Evolutionary conservation across 208 protist genomes (phyloP).

Genomic region (Lotmaria passim): DNA sequence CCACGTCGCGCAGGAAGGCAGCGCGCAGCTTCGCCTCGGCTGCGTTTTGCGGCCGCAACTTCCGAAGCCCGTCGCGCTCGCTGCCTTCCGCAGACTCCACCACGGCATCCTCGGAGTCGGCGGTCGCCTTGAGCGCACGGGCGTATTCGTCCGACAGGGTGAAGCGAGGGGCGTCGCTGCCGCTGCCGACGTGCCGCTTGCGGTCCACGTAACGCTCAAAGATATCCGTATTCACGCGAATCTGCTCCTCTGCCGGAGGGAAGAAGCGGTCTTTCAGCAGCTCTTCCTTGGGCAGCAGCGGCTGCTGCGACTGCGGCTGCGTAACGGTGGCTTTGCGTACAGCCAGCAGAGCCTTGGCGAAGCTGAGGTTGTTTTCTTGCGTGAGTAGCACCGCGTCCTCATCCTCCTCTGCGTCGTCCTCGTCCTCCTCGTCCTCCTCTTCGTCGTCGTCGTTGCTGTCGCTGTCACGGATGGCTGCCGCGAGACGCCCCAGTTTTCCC

Average conservation of each 20-base stretch:
- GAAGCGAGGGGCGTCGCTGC: conserved; percentile 37
- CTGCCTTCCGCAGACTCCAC: conserved; percentile 34
- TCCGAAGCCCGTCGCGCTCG: conserved; percentile 41
- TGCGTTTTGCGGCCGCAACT: conserved; percentile 65
- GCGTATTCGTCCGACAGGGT: conserved; percentile 86
- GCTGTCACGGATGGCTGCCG: conserved; percentile 11
- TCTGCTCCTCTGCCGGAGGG: conserved; percentile 71
- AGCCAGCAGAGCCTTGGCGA: conserved; percentile 80
- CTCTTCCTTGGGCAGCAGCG: conserved; percentile 38
- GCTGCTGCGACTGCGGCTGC: neutral
- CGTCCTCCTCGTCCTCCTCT: conserved; percentile 47
- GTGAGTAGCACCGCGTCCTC: conserved; percentile 86
- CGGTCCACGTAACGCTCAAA: conserved; percentile 45
- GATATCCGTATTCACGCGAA: conserved; percentile 62
- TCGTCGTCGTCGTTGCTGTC: conserved; percentile 18
- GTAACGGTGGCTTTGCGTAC: conserved; percentile 69
- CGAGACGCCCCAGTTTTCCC: conserved; percentile 40
- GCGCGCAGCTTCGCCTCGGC: conserved; percentile 69
- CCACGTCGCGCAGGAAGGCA: conserved; percentile 71
- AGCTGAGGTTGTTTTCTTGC: conserved; percentile 75
- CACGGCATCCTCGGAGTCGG: conserved; percentile 36
- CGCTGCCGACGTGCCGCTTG: conserved; percentile 15
- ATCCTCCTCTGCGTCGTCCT: conserved; percentile 82
- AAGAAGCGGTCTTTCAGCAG: conserved; percentile 67
- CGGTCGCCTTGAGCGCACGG: conserved; percentile 55